Evolutionary conservation across 106 monocot species (phyloP), one percentile per base, ranked within the genome.

Genomic region (Gastrodia elata): DNA sequence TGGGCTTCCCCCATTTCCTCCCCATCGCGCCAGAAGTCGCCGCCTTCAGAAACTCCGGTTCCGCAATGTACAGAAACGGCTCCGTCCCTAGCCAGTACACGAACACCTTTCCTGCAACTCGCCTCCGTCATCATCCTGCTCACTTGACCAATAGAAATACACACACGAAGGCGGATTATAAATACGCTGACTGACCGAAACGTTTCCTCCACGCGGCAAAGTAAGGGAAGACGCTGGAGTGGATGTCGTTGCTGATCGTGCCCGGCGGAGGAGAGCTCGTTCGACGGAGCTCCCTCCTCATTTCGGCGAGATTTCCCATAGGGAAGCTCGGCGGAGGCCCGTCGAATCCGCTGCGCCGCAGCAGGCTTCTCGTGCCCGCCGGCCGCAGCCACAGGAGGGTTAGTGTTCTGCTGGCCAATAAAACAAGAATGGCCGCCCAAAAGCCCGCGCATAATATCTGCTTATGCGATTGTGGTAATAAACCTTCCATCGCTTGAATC

Each of bases 81-180:
- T 91, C 91, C 0, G 88, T 88, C 2, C 94, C 94, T 0, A 94
- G 81, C 94, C 94, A 94, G 76, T 94, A 94, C 3, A 91, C 34
- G 40, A 94, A 94, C 0, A 94, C 82, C 58, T 88, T 94, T 16
- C 92, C 92, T 92, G 71, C 2, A 59, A 59, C 59, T 27, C 11
- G 5, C 8, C 8, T 27, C 9, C 2, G 25, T 59, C 2, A 2
- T n/a, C n/a, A n/a, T n/a, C n/a, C 38, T 72, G 0, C 59, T 70
- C 11, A 4, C 43, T 44, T 1, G 3, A 49, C 8, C 36, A 8
- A 67, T 61, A 18, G 9, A 32, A 35, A 8, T n/a, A n/a, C n/a
- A n/a, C n/a, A n/a, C n/a, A n/a, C n/a, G n/a, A n/a, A n/a, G n/a
- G n/a, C n/a, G n/a, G 32, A 41, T 2, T 36, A 30, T 41, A 67